Evolutionary conservation across 768 basidiomycete species (phyloP), one percentile per base, ranked within the genome.

Genomic region (Rhizopogon vinicolor): DNA sequence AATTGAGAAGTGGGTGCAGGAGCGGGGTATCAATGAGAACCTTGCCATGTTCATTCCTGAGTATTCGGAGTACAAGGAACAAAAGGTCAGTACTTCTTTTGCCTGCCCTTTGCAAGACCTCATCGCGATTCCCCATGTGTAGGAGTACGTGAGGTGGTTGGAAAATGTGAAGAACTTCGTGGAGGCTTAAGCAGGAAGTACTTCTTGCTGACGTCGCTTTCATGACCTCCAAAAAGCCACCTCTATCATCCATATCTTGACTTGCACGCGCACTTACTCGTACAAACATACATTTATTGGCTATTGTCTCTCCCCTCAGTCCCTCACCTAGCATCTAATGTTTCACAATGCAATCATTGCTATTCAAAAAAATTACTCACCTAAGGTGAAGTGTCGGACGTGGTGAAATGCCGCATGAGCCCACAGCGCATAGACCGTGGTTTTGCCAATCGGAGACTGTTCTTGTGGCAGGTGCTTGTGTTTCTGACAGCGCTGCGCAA

Each of bases 121-220:
- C 8, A 60, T 35, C 52, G 56, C 16, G 56, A 59, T 52, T 49
- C 28, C 48, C 39, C 54, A 33, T 58, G 40, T 58, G 51, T 48
- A 94, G 93, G 95, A 98, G 75, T 98, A 98, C 72, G 83, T 93
- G 64, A 78, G 76, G 60, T 98, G 95, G 95, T 74, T 98, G 64
- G 73, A 80, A 62, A 84, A 84, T 62, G 86, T 96, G 70, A 88
- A 91, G 79, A 68, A 65, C 19, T 98, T 97, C 66, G 74, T 98
- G 58, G 91, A 95, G 37, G 75, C 76, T 28, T 85, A 71, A 63
- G 54, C 41, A 43, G 33, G 14, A 14, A 19, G 10, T 33, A n/a
- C 13, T 46, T n/a, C n/a, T 29, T 22, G 13, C 28, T 40, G 35
- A 8, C 39, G 51, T 39, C n/a, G 9, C n/a, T 49, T 46, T 16